Evolutionary conservation across 495 filamentous ascomycete genomes (phyloP), one percentile per base, ranked within the genome.

Genomic region (Astrothelium subdiscretum): DNA sequence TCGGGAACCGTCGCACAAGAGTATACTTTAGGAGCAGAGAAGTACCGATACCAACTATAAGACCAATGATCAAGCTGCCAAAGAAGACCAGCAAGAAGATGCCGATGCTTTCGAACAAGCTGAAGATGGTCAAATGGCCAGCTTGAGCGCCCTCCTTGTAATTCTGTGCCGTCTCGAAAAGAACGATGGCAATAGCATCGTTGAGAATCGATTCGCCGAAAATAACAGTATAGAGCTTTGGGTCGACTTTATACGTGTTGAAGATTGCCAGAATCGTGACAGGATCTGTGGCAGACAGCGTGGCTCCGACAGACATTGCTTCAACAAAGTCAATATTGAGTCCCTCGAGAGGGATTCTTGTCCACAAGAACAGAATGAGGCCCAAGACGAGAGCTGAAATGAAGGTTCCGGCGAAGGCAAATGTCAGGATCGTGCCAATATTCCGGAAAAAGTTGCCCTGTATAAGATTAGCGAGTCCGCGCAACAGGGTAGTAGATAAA

Each of bases 151-250:
- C 80, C n/a, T 87, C 83, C 62, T 80, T 83, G 70, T 96, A 95
- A 69, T 87, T 85, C 72, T 96, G 91, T 15, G 94, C 95, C 0
- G 94, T 97, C 76, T 98, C 95, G 75, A 97, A 98, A 67, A 98
- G 83, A 63, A 98, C 94, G 71, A 98, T 98, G 44, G 94, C 94
- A 67, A 98, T 90, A 20, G 94, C 94, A 79, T 98, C 94, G 72
- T 98, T 98, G 57, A 98, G 76, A 59, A 98, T 97, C 32, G 92
- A 95, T 74, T 98, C 94, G 68, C 94, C 94, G 72, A 98, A 98
- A 62, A 98, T 97, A 67, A 97, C 81, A 6, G 94, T 98, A 72
- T 98, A 98, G 4, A 98, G 82, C 75, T 97, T 97, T 11, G 94
- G 94, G 72, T 98, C 94, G 59, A 98, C 94, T 75, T 97, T 96